These are phyloP conservation scores for Candida oleophila DNA, from an alignment of 805 yeast genomes.

Conservation along the genomic window DNA sequence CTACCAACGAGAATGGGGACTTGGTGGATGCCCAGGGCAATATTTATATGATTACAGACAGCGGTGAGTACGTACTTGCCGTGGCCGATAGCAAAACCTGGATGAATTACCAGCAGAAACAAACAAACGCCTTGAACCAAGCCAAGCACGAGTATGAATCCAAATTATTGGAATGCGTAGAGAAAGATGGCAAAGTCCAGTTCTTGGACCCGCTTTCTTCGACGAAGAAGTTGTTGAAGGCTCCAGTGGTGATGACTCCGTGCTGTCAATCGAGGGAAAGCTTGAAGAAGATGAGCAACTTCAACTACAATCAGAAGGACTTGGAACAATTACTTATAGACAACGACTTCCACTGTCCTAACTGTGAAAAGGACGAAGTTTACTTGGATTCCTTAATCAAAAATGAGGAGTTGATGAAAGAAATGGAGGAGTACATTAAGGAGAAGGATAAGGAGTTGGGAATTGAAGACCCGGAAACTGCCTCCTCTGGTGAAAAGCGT, in stretches of 20 bases:
- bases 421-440: conserved; percentile 52
- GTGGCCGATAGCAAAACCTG: conserved; percentile 91
- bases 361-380: conserved; percentile 72
- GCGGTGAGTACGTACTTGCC: conserved; percentile 95
- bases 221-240: conserved; percentile 56
- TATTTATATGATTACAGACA: conserved; percentile 83
- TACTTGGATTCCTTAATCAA: conserved; percentile 68
- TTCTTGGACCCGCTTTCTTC: conserved; percentile 63
- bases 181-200: conserved; percentile 33
- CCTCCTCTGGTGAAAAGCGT: conserved; percentile 11
- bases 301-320: conserved; percentile 35
- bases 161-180: conserved; percentile 29
- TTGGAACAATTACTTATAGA: conserved; percentile 58
- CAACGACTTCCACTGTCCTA: conserved; percentile 87
- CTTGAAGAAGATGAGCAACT: conserved; percentile 53
- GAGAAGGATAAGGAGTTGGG: conserved; percentile 32
- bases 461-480: conserved; percentile 28
- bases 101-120: conserved; percentile 78
- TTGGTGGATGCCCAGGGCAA: conserved; percentile 46
- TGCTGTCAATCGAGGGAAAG: conserved; percentile 64
- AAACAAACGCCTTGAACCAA: conserved; percentile 47
- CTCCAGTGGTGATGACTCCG: conserved; percentile 76
- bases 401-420: conserved; percentile 58
- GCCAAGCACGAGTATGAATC: conserved; percentile 53
- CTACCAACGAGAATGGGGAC: conserved; percentile 43